phyloP scores from a whole-genome alignment of 2,329 filamentous ascomycete species.

The Calonectria naviculata region DNA sequence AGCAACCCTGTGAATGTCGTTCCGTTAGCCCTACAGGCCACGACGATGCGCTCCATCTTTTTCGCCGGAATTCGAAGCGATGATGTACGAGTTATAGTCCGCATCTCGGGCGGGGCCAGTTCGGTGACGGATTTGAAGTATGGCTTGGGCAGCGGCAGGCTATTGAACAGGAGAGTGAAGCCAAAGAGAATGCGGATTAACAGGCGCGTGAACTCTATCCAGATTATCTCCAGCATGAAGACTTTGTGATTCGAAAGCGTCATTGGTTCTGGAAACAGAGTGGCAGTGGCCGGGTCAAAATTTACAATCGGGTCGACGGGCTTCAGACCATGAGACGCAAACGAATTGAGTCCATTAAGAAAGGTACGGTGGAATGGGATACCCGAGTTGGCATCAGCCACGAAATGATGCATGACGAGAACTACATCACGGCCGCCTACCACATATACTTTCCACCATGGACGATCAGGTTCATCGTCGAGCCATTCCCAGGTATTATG shows the following conservation, averaged over 20 bases:
- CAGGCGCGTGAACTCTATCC: conserved; percentile 1
- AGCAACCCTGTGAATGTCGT: conserved; percentile 38
- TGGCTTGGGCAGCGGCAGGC: conserved; percentile 17
- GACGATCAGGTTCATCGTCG: conserved; percentile 15
- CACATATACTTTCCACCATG: conserved; percentile 25
- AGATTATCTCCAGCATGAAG: conserved; percentile 16
- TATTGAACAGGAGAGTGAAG: conserved; percentile 12
- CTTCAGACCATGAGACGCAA: neutral
- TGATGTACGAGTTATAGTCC: conserved; percentile 19
- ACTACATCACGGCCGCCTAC: conserved; percentile 24
- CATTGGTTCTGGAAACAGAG: conserved; percentile 11
- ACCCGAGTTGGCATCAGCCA: conserved; percentile 22
- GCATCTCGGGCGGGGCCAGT: conserved; percentile 16
- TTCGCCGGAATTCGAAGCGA: conserved; percentile 20
- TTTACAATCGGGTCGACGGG: neutral
- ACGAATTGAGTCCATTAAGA: conserved; percentile 20
- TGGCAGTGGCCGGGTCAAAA: neutral
- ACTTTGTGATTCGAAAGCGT: neutral
- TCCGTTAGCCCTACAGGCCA: conserved; percentile 25
- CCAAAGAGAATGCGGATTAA: conserved; percentile 11
- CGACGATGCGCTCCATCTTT: conserved; percentile 18
- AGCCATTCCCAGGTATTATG: conserved; percentile 25
- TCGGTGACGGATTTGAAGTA: conserved; percentile 17
- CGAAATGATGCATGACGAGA: conserved; percentile 23
- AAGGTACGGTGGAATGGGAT: conserved; percentile 27